A percentile compares a stretch with the other conserved stretches of the same genome.
phyloP scores from a whole-genome alignment of 2,329 filamentous ascomycete genomes.

The Neofusicoccum ribis region DNA sequence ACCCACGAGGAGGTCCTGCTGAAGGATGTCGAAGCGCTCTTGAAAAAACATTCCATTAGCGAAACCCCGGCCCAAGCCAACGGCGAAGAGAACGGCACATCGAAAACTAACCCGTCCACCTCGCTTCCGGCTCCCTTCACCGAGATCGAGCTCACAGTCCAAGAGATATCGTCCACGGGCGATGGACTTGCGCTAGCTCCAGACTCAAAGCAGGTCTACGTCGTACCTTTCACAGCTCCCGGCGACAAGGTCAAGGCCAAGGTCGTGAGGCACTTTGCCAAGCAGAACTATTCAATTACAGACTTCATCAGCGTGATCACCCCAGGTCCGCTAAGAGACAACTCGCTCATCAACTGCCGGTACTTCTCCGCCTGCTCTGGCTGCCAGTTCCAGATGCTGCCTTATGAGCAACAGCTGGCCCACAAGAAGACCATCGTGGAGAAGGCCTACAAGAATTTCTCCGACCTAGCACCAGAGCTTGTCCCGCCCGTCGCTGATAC shows the following conservation, averaged over 20 bases:
- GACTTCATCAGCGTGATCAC: conserved; percentile 79
- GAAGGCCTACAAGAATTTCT: conserved; percentile 91
- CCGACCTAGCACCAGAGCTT: conserved; percentile 71
- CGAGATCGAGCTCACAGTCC: conserved; percentile 72
- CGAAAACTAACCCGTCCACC: background rate
- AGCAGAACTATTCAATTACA: conserved; percentile 70
- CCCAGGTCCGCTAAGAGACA: conserved; percentile 74
- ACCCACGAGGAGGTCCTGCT: conserved; percentile 52
- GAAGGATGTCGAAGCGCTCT: conserved; percentile 45
- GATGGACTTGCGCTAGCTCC: conserved; percentile 80
- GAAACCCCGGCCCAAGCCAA: conserved; percentile 23
- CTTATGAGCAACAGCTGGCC: conserved; percentile 79
- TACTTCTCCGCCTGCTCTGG: conserved; percentile 89
- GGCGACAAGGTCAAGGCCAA: conserved; percentile 80
- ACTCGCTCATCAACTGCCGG: conserved; percentile 72
- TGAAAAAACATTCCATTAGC: conserved; percentile 35
- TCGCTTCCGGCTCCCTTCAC: conserved; percentile 19
- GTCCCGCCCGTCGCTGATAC: conserved; percentile 79
- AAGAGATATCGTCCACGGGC: conserved; percentile 83
- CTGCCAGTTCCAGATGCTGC: conserved; percentile 97
- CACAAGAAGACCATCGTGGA: conserved; percentile 86
- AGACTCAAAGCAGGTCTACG: conserved; percentile 70
- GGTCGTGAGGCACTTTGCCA: conserved; percentile 68
- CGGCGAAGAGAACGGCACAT: conserved; percentile 1
- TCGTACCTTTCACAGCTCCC: conserved; percentile 84